Evolutionary conservation across 2,329 filamentous ascomycete genomes (phyloP), one percentile per base, ranked within the genome.

Genomic region (Fusarium paranaense): DNA sequence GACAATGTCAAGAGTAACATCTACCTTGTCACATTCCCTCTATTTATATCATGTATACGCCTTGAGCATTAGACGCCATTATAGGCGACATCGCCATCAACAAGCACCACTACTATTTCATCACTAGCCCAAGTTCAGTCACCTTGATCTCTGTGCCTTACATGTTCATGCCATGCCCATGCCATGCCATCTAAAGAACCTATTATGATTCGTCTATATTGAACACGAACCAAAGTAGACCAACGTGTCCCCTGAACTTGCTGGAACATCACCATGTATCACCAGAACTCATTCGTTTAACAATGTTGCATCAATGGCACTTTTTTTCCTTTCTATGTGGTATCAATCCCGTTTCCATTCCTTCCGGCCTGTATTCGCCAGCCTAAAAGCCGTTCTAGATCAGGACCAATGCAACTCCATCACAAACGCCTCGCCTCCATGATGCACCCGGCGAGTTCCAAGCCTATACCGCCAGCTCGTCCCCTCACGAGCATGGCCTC

Each of bases 251-350:
- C 13, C 16, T 50, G 18, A 18, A 50, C 45, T 30, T 52, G 6
- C 18, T 30, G 10, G 9, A 52, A 18, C 22, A 25, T 14, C 11
- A 30, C 47, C 18, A 52, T 14, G 18, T 30, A 32, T 52, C 47
- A 32, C 47, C 13, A 14, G 11, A 52, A 30, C 47, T 6, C 47
- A 56, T 22, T 20, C 22, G 20, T 9, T 33, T 50, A 13, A 11
- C 32, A 25, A 35, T 32, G 18, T 20, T 68, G 22, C 37, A 37
- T n/a, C 30, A 52, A 35, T 58, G 27, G 52, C 42, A 18, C 67
- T 71, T 74, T 72, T 73, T 72, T 71, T 18, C 52, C 54, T 66
- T 40, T 71, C 42, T 74, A 74, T 65, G 25, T 63, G 64, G 67
- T 69, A 74, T 66, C 52, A 58, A 54, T 20, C 25, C 45, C 38